A percentile compares a stretch with the other conserved stretches of the same genome.
phyloP scores from a whole-genome alignment of 2,329 filamentous ascomycete species.

The Talaromyces piceae region DNA sequence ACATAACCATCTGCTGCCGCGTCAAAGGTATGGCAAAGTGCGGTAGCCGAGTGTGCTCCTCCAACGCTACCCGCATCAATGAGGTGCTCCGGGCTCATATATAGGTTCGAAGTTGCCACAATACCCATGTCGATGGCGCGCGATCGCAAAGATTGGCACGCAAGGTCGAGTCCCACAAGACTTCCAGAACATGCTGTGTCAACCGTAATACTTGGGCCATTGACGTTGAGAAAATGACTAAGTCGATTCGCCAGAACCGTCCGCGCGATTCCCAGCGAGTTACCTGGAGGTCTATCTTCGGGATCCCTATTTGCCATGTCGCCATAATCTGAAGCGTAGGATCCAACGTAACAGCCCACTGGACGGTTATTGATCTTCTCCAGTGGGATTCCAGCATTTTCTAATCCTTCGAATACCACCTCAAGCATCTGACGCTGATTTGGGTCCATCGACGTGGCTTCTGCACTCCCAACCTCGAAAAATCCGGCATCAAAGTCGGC shows the following conservation, averaged over 20 bases:
- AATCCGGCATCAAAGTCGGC: constrained; percentile 24
- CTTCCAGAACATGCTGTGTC: constrained; percentile 42
- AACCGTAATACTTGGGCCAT: constrained; percentile 37
- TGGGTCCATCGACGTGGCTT: constrained; percentile 7
- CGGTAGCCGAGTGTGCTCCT: constrained; percentile 44
- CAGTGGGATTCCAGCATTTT: constrained; percentile 14
- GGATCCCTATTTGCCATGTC: constrained; percentile 13
- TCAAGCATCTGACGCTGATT: constrained; percentile 15
- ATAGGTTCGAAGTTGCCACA: constrained; percentile 16
- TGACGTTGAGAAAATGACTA: constrained; percentile 33
- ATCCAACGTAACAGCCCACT: constrained; percentile 21
- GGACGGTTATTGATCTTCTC: constrained; percentile 14
- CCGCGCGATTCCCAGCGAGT: constrained; percentile 22
- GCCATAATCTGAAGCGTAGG: constrained; percentile 18
- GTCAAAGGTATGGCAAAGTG: constrained; percentile 45
- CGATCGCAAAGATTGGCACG: constrained; percentile 20
- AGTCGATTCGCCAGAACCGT: constrained; percentile 34
- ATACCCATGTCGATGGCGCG: constrained; percentile 21
- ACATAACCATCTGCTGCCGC: constrained; percentile 41
- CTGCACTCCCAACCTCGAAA: constrained; percentile 1
- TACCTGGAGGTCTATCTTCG: constrained; percentile 12
- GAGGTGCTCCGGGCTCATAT: constrained; percentile 24
- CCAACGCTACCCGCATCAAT: constrained; percentile 17
- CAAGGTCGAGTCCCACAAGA: constrained; percentile 29
- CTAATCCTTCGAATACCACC: constrained; percentile 33